Percentiles rank a stretch among this genome's conserved stretches.
Evolutionary conservation across 106 monocot genomes (phyloP).

Genomic region (Allium cepa): DNA sequence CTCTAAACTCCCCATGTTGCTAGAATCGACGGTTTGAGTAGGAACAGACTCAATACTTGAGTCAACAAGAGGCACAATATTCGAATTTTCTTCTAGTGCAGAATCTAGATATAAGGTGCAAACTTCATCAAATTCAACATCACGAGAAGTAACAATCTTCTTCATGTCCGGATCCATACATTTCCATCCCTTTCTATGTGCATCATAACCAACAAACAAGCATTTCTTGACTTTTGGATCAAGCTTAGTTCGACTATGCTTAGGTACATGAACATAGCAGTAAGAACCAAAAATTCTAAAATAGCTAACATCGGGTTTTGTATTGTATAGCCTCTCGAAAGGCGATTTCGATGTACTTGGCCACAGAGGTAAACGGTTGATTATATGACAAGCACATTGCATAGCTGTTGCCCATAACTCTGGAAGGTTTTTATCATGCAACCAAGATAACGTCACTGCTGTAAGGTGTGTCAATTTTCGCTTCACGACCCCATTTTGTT

Average conservation of each 20-base stretch:
- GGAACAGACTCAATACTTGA: background rate
- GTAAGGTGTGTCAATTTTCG: background rate
- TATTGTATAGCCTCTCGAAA: background rate
- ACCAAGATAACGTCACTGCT: background rate
- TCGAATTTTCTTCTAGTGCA: background rate
- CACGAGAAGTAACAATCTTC: constrained; percentile 5
- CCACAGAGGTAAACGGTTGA: background rate
- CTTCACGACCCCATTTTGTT: background rate
- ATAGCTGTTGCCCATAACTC: constrained; percentile 1
- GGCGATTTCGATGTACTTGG: background rate
- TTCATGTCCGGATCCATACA: constrained; percentile 14
- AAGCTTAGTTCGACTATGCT: constrained; percentile 6
- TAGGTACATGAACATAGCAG: constrained; percentile 12
- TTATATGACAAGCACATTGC: background rate
- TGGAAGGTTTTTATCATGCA: constrained; percentile 2
- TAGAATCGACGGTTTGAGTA: background rate
- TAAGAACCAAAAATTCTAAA: constrained; percentile 3
- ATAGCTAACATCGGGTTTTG: background rate
- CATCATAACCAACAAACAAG: too few species aligned
- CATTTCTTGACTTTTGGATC: constrained; percentile 2
- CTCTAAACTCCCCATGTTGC: background rate
- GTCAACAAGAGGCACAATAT: background rate
- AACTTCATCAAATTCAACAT: constrained; percentile 8
- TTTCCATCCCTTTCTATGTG: constrained; percentile 3
- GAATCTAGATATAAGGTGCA: background rate